A percentile compares a stretch with the other conserved stretches of the same genome.
Evolutionary conservation across 805 yeast species (phyloP).

Genomic region (Saccharomycopsis fibuligera): DNA sequence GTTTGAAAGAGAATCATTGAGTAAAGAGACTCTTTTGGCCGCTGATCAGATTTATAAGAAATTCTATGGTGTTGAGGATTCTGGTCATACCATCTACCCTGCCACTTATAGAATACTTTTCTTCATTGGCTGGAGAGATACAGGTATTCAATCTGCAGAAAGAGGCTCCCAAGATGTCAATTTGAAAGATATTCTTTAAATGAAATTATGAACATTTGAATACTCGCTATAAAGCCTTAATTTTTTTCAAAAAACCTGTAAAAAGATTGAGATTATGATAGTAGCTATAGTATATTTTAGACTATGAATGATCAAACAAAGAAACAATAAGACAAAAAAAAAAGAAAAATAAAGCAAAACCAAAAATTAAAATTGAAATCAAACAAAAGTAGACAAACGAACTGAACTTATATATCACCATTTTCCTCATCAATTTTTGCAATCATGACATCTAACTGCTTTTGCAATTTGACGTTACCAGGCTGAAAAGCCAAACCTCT

Average conservation of each 20-base stretch:
- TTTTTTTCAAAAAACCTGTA: no score
- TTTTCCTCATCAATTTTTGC: slow-evolving; percentile 49
- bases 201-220: no score
- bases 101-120: slow-evolving; percentile 73
- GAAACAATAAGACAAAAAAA: no score
- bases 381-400: no score
- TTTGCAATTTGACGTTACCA: slow-evolving; percentile 41
- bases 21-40: slow-evolving; percentile 64
- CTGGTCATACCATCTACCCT: slow-evolving; percentile 44
- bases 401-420: slow-evolving; percentile 50
- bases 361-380: no score
- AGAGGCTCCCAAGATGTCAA: slow-evolving; percentile 68
- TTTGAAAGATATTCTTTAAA: slow-evolving; percentile 51
- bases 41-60: slow-evolving; percentile 68
- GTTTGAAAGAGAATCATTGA: slow-evolving; percentile 33
- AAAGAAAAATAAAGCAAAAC: no score
- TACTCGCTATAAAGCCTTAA: no score
- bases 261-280: no score
- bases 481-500: slow-evolving; percentile 65
- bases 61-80: slow-evolving; percentile 57
- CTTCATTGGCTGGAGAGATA: slow-evolving; percentile 85
- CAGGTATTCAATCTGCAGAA: slow-evolving; percentile 65
- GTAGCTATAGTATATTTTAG: no score
- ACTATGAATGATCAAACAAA: no score
- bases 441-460: slow-evolving; percentile 42